phyloP scores from a whole-genome alignment of 257 asterid species.

The Cinchona pubescens region DNA sequence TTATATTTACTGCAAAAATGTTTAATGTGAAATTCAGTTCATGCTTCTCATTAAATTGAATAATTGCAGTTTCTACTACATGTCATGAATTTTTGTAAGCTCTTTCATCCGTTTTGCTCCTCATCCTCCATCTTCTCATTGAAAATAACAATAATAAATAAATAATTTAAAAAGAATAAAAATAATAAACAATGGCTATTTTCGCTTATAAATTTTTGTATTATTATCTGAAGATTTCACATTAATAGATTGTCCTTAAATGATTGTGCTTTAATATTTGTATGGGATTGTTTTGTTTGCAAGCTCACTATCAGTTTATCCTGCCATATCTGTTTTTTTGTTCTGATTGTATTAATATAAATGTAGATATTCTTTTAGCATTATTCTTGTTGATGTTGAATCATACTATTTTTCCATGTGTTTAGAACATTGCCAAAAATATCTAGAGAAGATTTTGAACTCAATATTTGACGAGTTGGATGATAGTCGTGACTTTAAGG shows the following conservation, averaged over 20 bases:
- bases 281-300: not conserved
- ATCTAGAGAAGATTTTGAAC: constrained; percentile 87
- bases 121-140: too few species aligned
- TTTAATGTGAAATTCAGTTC: not conserved
- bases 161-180: not conserved
- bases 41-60: not conserved
- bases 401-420: constrained; percentile 16
- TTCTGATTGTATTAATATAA: not conserved
- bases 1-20: too few species aligned
- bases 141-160: too few species aligned
- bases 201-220: not conserved
- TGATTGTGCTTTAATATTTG: constrained; percentile 1
- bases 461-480: constrained; percentile 86
- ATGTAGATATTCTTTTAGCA: not conserved
- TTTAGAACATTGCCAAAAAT: constrained; percentile 85
- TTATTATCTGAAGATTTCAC: not conserved
- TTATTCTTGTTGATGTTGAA: constrained; percentile 13
- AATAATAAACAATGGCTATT: too few species aligned
- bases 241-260: not conserved
- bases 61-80: not conserved
- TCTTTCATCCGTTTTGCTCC: not conserved
- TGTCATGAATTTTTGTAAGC: not conserved
- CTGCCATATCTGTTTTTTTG: not conserved
- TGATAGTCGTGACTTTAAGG: constrained; percentile 88
- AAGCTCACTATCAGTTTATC: not conserved